A percentile compares a stretch with the other conserved stretches of the same genome.
Conservation (phyloP, 192 early-diverging fungal species). For the Gryganskiella cystojenkinii region DNA sequence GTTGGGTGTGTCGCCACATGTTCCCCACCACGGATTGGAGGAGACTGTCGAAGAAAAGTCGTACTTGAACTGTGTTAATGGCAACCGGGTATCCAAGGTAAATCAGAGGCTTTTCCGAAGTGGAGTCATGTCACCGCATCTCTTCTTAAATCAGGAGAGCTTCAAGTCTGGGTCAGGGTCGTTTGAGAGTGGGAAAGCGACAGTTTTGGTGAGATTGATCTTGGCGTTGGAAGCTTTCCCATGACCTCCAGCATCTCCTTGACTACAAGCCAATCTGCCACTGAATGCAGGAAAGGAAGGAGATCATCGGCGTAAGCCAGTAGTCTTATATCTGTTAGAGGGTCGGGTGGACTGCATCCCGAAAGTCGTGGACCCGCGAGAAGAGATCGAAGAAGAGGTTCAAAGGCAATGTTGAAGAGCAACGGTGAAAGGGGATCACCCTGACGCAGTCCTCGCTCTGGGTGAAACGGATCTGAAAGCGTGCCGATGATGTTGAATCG, state of each 20-base stretch:
- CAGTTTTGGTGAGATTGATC: conserved; percentile 30
- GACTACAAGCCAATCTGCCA: conserved; percentile 6
- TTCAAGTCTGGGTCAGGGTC: background rate
- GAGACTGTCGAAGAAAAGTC: too few species aligned
- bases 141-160: too few species aligned
- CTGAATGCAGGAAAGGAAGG: background rate
- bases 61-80: too few species aligned
- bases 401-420: conserved; percentile 43
- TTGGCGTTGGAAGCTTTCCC: conserved; percentile 15
- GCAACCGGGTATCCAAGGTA: too few species aligned
- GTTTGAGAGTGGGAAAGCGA: background rate
- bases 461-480: background rate
- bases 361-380: background rate
- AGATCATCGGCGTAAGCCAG: conserved; percentile 41
- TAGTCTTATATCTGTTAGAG: background rate
- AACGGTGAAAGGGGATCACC: conserved; percentile 47
- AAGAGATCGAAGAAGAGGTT: conserved; percentile 22
- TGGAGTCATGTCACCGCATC: too few species aligned
- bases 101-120: too few species aligned
- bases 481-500: conserved; percentile 38
- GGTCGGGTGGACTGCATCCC: background rate
- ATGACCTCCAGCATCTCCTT: background rate
- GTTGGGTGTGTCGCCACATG: too few species aligned
- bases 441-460: conserved; percentile 40
- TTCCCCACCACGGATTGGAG: too few species aligned